These are phyloP conservation scores for Anisodus tanguticus DNA, from an alignment of 257 asterid species.

Conservation along the genomic window DNA sequence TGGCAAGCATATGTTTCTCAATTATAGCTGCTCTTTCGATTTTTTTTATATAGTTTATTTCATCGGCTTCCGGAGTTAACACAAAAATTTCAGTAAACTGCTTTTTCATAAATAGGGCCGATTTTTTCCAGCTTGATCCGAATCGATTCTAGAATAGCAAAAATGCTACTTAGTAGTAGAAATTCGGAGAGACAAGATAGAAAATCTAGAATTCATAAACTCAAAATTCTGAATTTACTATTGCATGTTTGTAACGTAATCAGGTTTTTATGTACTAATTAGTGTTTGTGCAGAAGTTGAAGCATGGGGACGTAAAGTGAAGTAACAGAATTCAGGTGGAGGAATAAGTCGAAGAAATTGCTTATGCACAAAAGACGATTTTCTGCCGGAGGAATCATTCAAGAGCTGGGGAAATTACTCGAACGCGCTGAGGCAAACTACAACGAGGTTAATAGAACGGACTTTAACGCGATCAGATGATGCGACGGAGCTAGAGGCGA, in stretches of 20 bases:
- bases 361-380: slow-evolving; percentile 64
- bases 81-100: too few relatives aligned
- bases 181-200: too few relatives aligned
- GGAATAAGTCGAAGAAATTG: slow-evolving; percentile 54
- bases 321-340: slow-evolving; percentile 24
- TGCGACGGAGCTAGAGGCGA: slow-evolving; percentile 60
- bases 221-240: neutral
- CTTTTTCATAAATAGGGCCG: too few relatives aligned
- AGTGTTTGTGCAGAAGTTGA: neutral
- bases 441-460: slow-evolving; percentile 60
- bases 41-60: too few relatives aligned
- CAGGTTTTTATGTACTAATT: neutral
- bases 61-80: neutral
- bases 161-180: too few relatives aligned
- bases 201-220: neutral
- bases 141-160: too few relatives aligned
- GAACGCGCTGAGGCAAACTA: slow-evolving; percentile 62
- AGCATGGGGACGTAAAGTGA: slow-evolving; percentile 44
- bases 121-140: too few relatives aligned
- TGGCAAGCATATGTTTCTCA: neutral
- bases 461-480: slow-evolving; percentile 57
- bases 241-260: neutral
- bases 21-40: neutral
- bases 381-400: slow-evolving; percentile 85
- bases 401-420: slow-evolving; percentile 62